Base-by-base conservation (phyloP, 805 yeast species). In the Cyberlindnera subsufficiens region DNA sequence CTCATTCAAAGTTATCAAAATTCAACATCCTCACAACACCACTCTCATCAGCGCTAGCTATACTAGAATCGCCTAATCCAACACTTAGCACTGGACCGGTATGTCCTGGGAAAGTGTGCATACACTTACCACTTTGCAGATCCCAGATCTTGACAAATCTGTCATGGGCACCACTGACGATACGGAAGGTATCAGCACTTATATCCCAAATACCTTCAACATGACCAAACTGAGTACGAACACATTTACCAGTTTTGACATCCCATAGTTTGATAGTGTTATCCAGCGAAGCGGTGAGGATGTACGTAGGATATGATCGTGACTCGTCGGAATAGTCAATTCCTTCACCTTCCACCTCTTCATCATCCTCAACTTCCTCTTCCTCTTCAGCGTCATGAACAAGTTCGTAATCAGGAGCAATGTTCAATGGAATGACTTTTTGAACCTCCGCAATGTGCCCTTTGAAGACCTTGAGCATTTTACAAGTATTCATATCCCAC, bases 121-220 rank as follows among this genome's bases (percentile, higher is more conserved):
- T 78, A 62, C 98, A 89, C 58, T 83, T 82, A 17, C 99, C 98
- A 52, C 82, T 80, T 63, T 93, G 97, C 47, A 93, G 69, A 60
- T 93, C 99, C 99, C 99, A 93, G 6, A 93, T 86, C 61, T 85
- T 91, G 47, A 86, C 86, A 30, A 80, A 70, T 49, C 88, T 76
- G 67, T 93, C 99, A 59, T 93, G 97, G 1, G 96, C 90, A 2
- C 98, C 98, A 55, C 93, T 82, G 10, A 91, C 86, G 36, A 93
- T 86, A 52, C 99, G 75, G 71, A 93, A 93, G 32, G 90, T 89
- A 67, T 93, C 98, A 1, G 97, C 96, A 15, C 93, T 88, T 43
- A 93, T 84, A 35, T 91, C 88, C 97, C 98, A 91, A 16, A 93
- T 96, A 18, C 99, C 99, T 64, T 93, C 98, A 42, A 91, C 88